Conservation (phyloP, 129 eudicot genomes). For the Apium graveolens region DNA sequence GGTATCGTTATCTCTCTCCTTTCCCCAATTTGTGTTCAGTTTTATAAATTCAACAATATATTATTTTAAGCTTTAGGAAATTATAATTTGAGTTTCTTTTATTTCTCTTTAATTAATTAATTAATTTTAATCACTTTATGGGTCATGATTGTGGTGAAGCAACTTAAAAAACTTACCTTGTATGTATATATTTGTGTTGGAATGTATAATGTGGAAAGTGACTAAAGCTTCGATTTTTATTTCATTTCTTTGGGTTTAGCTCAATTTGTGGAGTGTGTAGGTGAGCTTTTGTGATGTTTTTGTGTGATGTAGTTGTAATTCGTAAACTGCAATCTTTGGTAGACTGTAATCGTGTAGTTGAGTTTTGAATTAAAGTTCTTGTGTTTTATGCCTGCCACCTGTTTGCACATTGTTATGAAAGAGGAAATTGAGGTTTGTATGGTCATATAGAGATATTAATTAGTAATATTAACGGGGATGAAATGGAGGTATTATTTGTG, state of each 20-base stretch:
- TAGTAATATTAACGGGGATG: neutral
- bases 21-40: neutral
- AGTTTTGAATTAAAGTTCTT: neutral
- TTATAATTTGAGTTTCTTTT: neutral
- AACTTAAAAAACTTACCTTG: neutral
- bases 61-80: neutral
- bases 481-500: no score
- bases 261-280: no score
- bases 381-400: no score
- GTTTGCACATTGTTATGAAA: neutral
- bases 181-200: neutral
- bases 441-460: neutral
- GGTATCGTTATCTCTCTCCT: neutral
- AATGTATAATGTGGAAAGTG: neutral
- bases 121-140: neutral
- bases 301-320: no score
- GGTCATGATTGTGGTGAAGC: neutral
- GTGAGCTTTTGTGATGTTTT: no score
- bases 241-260: neutral
- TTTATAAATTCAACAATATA: neutral
- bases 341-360: neutral
- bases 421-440: neutral
- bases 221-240: neutral
- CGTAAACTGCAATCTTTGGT: no score
- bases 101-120: neutral